Percentiles rank a stretch among this genome's conserved stretches.
These are phyloP conservation scores for Earliella scabrosa DNA, from an alignment of 1,284 basidiomycete species.

Conservation along the genomic window DNA sequence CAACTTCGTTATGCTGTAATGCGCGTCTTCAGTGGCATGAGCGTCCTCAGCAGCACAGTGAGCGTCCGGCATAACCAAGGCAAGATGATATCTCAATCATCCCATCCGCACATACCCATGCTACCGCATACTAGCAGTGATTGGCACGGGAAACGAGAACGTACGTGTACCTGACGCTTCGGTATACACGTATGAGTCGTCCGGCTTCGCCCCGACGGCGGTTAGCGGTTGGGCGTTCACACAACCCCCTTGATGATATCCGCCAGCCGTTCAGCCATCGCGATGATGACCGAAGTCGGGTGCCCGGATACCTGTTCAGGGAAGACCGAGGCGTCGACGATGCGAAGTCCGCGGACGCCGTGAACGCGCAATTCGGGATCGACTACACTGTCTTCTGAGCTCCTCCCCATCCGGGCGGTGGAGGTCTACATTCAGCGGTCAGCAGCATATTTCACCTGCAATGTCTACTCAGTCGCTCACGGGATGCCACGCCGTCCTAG, in stretches of 20 bases:
- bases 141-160: no score
- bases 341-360: constrained; percentile 44
- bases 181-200: no score
- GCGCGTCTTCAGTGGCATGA: no score
- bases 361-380: constrained; percentile 50
- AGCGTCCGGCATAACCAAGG: no score
- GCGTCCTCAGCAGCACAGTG: no score
- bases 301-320: constrained; percentile 39
- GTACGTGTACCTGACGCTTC: no score
- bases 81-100: no score
- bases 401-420: constrained; percentile 15
- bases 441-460: constrained; percentile 24
- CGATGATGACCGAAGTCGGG: constrained; percentile 33
- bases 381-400: constrained; percentile 37
- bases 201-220: no score
- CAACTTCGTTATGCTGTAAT: no score
- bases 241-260: constrained; percentile 34
- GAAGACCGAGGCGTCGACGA: constrained; percentile 55
- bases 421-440: constrained; percentile 1
- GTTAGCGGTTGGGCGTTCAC: no score
- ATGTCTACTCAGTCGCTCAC: neutral
- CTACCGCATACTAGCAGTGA: no score
- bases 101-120: no score
- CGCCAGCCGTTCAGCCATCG: constrained; percentile 38
- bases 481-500: constrained; percentile 41